Base-by-base conservation (phyloP, 2,329 filamentous ascomycete genomes). In the Cladosporium sphaerospermum region DNA sequence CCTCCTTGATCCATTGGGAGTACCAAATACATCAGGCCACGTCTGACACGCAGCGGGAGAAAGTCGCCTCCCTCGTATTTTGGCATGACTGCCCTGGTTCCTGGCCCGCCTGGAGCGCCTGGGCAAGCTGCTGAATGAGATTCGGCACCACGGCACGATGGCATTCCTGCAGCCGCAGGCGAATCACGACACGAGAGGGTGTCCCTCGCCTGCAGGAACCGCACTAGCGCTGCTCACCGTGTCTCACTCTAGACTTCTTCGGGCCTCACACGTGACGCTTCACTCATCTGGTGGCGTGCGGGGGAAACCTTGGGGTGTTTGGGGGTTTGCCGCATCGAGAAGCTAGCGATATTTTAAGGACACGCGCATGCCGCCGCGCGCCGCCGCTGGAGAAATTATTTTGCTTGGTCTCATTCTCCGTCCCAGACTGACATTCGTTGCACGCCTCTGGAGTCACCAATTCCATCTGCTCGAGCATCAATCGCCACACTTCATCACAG, bases 221-320 rank as follows among this genome's bases (percentile, higher is more conserved):
- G 8, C 36, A 5, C n/a, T 14, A 9, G n/a, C 36, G 36, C 36
- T 11, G 36, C 36, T 39, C 36, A 14, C 36, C 13, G 23, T 39
- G 36, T 39, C 11, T 14, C 36, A 39, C n/a, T 51, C 48, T 51
- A 51, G 42, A 51, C 48, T 40, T 32, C 36, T 51, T 51, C 40
- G 11, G 31, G 48, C 10, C 23, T 10, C 11, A 44, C 48, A 51
- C 48, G 48, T 51, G 48, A 51, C 48, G 42, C 48, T 51, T 31
- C 48, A n/a, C 28, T 43, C 40, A 44, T 51, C 44, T 44, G 16
- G 40, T 51, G 48, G 48, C 48, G 48, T 19, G 42, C 42, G 42
- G 40, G 32, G 47, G 18, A 51, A 48, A 40, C 48, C 14, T 44
- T 34, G 48, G 16, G 32, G 32, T 43, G 36, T 51, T 51, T 43